Evolutionary conservation across 2,329 filamentous ascomycete genomes (phyloP).

Genomic region (Elsinoe batatas): DNA sequence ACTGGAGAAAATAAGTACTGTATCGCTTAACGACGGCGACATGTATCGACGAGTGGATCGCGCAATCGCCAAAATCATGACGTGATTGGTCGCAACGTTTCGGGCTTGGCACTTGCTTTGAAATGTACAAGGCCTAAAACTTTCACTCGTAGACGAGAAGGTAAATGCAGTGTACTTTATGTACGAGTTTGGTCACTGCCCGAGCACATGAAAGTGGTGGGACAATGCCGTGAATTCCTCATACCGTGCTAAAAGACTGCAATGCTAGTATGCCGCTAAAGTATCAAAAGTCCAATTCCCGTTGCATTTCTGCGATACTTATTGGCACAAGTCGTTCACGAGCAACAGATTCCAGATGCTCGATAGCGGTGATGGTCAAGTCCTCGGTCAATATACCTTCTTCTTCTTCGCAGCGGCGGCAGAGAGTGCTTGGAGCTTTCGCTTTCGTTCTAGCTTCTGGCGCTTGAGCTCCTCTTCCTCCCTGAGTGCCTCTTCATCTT

Average conservation of each 20-base stretch:
- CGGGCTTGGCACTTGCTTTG: neutral
- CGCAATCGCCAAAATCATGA: constrained; percentile 3
- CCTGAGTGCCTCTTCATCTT: constrained; percentile 56
- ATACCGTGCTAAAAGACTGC: neutral
- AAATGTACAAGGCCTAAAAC: constrained; percentile 3
- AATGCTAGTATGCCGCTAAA: constrained; percentile 4
- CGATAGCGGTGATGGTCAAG: neutral
- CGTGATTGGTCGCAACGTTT: constrained; percentile 4
- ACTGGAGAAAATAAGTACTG: neutral
- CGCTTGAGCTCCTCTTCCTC: constrained; percentile 53
- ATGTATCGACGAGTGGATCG: neutral
- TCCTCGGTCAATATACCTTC: constrained; percentile 17
- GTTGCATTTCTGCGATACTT: neutral
- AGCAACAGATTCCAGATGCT: neutral
- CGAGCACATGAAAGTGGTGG: neutral
- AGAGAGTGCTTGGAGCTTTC: constrained; percentile 29
- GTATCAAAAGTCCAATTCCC: constrained; percentile 1
- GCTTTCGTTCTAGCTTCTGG: constrained; percentile 49
- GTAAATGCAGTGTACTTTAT: neutral
- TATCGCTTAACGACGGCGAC: constrained; percentile 5
- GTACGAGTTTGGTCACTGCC: neutral
- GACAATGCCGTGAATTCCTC: neutral
- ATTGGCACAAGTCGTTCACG: neutral
- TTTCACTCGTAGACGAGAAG: neutral
- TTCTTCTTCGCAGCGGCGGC: constrained; percentile 26